phyloP scores from a whole-genome alignment of 2,329 filamentous ascomycete species.

The Cryphonectria parasitica region DNA sequence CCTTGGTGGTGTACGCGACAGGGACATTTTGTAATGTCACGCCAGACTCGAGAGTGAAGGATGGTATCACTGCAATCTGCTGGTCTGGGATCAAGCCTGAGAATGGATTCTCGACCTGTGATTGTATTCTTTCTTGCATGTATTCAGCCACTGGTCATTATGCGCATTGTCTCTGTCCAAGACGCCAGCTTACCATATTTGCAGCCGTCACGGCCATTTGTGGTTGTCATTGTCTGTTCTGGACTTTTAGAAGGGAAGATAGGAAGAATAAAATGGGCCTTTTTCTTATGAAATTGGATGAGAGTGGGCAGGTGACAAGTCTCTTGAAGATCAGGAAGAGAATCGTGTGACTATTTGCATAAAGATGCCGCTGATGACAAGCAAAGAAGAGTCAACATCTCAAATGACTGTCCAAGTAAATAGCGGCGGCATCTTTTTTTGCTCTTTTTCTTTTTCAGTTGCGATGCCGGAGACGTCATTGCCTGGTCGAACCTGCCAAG shows the following conservation, averaged over 20 bases:
- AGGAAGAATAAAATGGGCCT: neutral
- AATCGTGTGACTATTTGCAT: neutral
- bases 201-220: constrained; percentile 20
- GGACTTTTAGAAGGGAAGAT: neutral
- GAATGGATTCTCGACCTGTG: constrained; percentile 91
- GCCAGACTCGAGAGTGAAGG: constrained; percentile 92
- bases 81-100: constrained; percentile 85
- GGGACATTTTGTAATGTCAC: constrained; percentile 78
- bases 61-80: constrained; percentile 81
- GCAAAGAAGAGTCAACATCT: constrained; percentile 1
- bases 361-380: neutral
- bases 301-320: too few relatives aligned
- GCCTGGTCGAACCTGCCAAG: neutral
- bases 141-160: constrained; percentile 62
- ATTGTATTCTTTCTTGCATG: constrained; percentile 65
- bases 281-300: neutral
- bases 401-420: neutral
- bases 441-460: neutral
- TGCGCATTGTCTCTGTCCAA: neutral
- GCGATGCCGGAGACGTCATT: constrained; percentile 15
- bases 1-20: constrained; percentile 69
- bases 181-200: constrained; percentile 27
- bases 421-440: constrained; percentile 2
- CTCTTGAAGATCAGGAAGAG: neutral
- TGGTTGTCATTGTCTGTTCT: neutral